These are phyloP conservation scores for Alternaria atra DNA, from an alignment of 2,329 filamentous ascomycete genomes.

Conservation along the genomic window DNA sequence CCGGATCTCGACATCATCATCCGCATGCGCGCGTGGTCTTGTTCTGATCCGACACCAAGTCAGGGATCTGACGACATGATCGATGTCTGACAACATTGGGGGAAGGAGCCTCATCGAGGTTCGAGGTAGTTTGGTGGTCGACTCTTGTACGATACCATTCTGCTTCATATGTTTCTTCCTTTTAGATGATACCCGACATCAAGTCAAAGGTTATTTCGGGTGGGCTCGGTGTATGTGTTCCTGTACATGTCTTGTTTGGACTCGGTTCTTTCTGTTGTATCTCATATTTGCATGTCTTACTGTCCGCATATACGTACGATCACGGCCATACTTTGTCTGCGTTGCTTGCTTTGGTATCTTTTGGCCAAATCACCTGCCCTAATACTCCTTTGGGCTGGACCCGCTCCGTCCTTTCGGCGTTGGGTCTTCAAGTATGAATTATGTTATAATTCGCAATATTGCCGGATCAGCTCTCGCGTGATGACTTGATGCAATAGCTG, in stretches of 20 bases:
- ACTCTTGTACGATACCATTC: slow-evolving; percentile 19
- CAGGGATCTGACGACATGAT: slow-evolving; percentile 31
- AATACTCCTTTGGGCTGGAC: slow-evolving; percentile 41
- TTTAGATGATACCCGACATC: slow-evolving; percentile 34
- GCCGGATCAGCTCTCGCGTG: neutral
- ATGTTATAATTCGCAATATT: slow-evolving; percentile 9
- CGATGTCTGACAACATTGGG: slow-evolving; percentile 17
- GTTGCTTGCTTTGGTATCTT: slow-evolving; percentile 31
- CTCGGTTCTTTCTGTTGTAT: slow-evolving; percentile 1
- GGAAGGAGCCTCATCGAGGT: neutral
- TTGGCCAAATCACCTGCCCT: slow-evolving; percentile 30
- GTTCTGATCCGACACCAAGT: slow-evolving; percentile 36
- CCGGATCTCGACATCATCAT: slow-evolving; percentile 41
- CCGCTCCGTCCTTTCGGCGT: slow-evolving; percentile 27
- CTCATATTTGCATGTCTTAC: slow-evolving; percentile 19
- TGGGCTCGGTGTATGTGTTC: slow-evolving; percentile 27
- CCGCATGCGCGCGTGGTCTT: slow-evolving; percentile 41
- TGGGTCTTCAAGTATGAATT: slow-evolving; percentile 25
- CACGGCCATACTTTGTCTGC: slow-evolving; percentile 19
- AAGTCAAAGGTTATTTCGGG: slow-evolving; percentile 28
- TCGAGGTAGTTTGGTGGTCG: neutral
- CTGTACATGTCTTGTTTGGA: slow-evolving; percentile 22
- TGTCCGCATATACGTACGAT: slow-evolving; percentile 20
- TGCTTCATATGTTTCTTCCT: slow-evolving; percentile 20
- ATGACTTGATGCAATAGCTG: slow-evolving; percentile 9